Percentiles rank a stretch among this genome's conserved stretches.
Evolutionary conservation across 2,329 filamentous ascomycete species (phyloP).

Genomic region (Trichoderma atrobrunneum): DNA sequence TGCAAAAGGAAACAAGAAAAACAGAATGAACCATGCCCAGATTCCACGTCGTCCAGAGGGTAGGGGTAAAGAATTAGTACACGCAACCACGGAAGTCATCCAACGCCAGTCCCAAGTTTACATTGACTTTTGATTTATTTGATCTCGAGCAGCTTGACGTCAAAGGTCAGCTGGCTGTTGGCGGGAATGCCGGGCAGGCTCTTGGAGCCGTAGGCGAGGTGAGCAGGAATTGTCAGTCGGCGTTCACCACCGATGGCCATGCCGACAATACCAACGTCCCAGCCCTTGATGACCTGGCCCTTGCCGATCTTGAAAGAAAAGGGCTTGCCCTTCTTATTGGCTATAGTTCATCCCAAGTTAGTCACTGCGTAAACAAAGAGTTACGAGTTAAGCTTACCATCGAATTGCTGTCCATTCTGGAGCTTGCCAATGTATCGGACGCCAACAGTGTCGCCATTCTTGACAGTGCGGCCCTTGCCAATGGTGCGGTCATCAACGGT

Average conservation of each 20-base stretch:
- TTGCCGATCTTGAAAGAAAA: constrained; percentile 93
- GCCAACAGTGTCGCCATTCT: constrained; percentile 85
- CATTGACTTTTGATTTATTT: constrained; percentile 54
- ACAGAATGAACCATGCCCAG: constrained; percentile 20
- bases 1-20: constrained; percentile 21
- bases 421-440: constrained; percentile 99
- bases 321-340: constrained; percentile 98
- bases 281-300: constrained; percentile 97
- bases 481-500: constrained; percentile 94
- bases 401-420: constrained; percentile 90
- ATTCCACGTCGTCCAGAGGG: not conserved
- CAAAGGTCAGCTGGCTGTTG: constrained; percentile 90
- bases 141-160: constrained; percentile 81
- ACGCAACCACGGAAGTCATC: constrained; percentile 17
- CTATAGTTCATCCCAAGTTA: constrained; percentile 40
- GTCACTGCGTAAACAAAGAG: constrained; percentile 24
- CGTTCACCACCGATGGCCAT: constrained; percentile 94
- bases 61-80: constrained; percentile 15
- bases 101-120: constrained; percentile 17
- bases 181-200: constrained; percentile 78
- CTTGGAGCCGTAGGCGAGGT: constrained; percentile 87
- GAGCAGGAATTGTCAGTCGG: constrained; percentile 81
- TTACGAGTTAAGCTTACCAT: constrained; percentile 59
- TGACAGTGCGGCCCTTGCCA: constrained; percentile 78
- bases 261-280: constrained; percentile 91